Evolutionary conservation across 192 early-diverging fungal genomes (phyloP), one percentile per base, ranked within the genome.

Genomic region (Linnemannia hyalina): DNA sequence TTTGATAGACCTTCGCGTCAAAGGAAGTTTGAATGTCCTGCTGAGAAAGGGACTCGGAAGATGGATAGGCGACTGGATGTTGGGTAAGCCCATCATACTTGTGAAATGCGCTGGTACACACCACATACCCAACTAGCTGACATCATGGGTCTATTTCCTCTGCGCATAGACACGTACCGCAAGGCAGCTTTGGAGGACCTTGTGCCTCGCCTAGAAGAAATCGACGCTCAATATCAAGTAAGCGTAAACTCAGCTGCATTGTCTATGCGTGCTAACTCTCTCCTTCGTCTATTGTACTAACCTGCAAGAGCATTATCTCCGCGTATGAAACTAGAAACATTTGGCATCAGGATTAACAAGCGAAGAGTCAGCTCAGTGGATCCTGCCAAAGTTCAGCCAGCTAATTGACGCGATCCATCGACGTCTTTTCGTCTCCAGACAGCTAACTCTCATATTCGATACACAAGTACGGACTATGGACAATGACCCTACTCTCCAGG

Each of bases 61-160:
- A 10, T 85, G 82, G 82, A 74, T 74, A 22, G 82, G 78, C 1
- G 47, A 73, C 18, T 85, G 74, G 77, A 70, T 85, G 9, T 68
- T 85, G 5, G 78, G 82, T 85, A 84, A 46, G 76, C 36, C 1
- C 38, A 16, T 29, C 32, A 54, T 65, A 1, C 4, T 26, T 15
- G 13, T 65, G 9, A 4, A 65, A 65, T 3, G 11, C 5, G 6
- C 0, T 65, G 60, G 10, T 65, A n/a, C 23, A 57, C 2, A 15
- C 26, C 32, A 13, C 4, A 4, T 29, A 4, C 0, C 32, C 73
- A 74, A 22, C 70, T 8, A 23, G 36, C 16, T 71, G 16, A 41
- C 35, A 68, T 68, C 18, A 6, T 16, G 20, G 22, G 5, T 36
- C 3, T 22, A 29, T 54, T 35, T 20, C 15, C 11, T 44, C 73